Percentiles rank a stretch among this genome's conserved stretches.
phyloP scores from a whole-genome alignment of 2,329 filamentous ascomycete genomes.

The Colletotrichum sp. region DNA sequence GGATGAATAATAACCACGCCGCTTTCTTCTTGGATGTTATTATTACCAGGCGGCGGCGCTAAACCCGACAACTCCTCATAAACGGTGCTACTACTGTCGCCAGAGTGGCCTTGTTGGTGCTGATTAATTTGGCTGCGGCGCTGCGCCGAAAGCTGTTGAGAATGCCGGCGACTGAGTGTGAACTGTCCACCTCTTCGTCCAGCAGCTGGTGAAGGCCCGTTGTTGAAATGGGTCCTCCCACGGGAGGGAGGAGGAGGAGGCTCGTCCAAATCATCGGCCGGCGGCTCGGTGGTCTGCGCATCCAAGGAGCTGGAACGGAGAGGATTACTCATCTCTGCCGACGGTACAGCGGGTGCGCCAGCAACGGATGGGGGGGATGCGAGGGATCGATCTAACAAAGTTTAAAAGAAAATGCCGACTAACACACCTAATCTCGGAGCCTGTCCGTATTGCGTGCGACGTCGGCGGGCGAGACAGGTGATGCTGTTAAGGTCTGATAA shows the following conservation, averaged over 20 bases:
- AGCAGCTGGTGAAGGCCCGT: not conserved
- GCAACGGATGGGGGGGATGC: not conserved
- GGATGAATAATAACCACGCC: not conserved
- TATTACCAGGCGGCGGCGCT: not conserved
- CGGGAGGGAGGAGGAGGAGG: not conserved
- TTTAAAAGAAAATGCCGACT: slow-evolving; percentile 7
- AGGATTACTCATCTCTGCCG: slow-evolving; percentile 20
- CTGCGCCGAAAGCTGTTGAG: not conserved
- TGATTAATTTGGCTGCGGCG: not conserved
- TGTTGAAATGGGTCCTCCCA: not conserved
- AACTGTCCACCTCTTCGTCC: not conserved
- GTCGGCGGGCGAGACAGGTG: not conserved
- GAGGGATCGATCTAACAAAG: not conserved
- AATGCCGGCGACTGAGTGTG: not conserved
- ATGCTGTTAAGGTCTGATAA: slow-evolving; percentile 5
- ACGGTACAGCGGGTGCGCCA: not conserved
- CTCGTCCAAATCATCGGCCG: not conserved
- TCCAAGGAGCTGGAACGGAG: slow-evolving; percentile 7
- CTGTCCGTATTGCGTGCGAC: not conserved
- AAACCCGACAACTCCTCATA: not conserved
- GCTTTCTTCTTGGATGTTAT: not conserved
- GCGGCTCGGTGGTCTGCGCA: not conserved
- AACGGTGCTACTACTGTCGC: not conserved
- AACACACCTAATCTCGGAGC: not conserved
- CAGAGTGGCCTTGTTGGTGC: not conserved